Base-by-base conservation (phyloP, 2,329 filamentous ascomycete species). In the Trichoderma oligosporum region DNA sequence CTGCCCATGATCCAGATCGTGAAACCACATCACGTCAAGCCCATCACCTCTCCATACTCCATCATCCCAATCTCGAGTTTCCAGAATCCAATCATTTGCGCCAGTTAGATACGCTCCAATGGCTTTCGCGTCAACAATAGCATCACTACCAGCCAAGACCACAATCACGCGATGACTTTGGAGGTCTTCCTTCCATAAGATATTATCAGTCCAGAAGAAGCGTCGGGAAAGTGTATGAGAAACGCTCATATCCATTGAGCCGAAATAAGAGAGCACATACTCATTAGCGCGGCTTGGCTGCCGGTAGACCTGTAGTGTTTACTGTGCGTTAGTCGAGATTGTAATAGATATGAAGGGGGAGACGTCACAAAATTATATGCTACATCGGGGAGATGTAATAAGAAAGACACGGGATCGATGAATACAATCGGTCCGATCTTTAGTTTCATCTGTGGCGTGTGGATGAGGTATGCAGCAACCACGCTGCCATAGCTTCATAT, bases 181-280 rank as follows among this genome's bases (percentile, higher is more conserved):
- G 7, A 85, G 65, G 56, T 82, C 79, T 36, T 84, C 76, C 63
- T 80, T 81, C 83, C 82, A 86, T 6, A 86, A 66, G 1, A 83
- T 73, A 63, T 82, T 85, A 60, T 85, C 76, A 18, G 72, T 73
- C 83, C 83, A 86, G 70, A 84, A 83, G 67, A 86, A 85, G 35
- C 80, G 76, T 11, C 83, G 71, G 11, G 76, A 75, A 1, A 85
- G 70, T 0, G 81, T 83, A 64, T 84, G 80, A 7, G 81, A 74
- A 7, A 85, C 77, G 44, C 80, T 78, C 63, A 82, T 80, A 61
- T 86, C 82, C 61, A 78, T 81, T 9, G 75, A 78, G 0, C 78
- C 82, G 57, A 85, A 86, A 64, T 83, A 86, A 62, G 79, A 81
- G 1, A 86, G 70, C 56, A 83, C 76, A 62, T 79, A 75, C 65